A percentile compares a stretch with the other conserved stretches of the same genome.
phyloP scores from a whole-genome alignment of 345 rosid genomes.

The Raphanus sativus region DNA sequence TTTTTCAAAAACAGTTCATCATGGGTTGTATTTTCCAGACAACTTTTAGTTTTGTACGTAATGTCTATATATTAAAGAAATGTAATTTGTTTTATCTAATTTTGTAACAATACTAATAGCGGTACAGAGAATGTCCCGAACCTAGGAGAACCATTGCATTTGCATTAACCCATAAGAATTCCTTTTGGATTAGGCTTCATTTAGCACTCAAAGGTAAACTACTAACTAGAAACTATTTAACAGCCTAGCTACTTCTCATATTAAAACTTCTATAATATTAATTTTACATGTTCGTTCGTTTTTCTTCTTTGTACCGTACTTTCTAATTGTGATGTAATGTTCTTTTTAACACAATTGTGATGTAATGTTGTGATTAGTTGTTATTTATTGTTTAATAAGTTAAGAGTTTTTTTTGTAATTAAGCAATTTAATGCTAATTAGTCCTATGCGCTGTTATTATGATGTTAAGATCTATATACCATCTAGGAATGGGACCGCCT shows the following conservation, averaged over 20 bases:
- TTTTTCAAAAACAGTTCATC: neutral
- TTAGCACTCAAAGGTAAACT: neutral
- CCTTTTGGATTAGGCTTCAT: neutral
- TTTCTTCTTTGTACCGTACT: too few species aligned
- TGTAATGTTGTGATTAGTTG: too few species aligned
- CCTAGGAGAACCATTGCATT: neutral
- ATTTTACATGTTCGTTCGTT: too few species aligned
- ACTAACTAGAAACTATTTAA: too few species aligned
- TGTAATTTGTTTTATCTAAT: neutral
- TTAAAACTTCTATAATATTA: too few species aligned
- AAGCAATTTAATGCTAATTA: neutral
- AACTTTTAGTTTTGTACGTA: neutral
- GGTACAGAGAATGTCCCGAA: neutral
- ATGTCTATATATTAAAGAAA: neutral
- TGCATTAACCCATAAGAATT: neutral
- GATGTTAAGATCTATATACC: neutral
- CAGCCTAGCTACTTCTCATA: too few species aligned
- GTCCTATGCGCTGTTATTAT: neutral
- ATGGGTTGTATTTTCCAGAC: neutral
- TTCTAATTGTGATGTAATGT: too few species aligned
- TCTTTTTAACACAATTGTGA: too few species aligned
- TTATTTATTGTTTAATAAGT: too few species aligned
- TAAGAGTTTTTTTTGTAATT: too few species aligned
- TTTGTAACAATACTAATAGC: neutral
- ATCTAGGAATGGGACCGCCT: neutral